Base-by-base conservation (phyloP, 768 basidiomycete genomes). In the Hygrocybe punicea region DNA sequence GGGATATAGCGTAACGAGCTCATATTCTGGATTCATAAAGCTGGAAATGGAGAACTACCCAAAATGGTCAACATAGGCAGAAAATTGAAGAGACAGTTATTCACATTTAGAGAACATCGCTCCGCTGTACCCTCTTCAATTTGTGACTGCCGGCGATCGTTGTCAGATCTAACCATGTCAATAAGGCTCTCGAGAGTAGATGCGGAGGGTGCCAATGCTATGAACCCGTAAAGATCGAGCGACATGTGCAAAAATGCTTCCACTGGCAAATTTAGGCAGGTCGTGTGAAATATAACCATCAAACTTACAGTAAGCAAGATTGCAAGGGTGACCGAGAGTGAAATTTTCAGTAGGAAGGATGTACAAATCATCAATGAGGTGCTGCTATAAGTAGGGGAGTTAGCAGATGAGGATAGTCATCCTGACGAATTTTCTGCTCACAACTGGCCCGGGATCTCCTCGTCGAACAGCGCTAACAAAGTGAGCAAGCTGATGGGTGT, bases 281-380 rank as follows among this genome's bases (percentile, higher is more conserved):
- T 49, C 35, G 33, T 19, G 33, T 45, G 49, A 17, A 39, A 44
- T 44, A 36, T 23, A 21, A 58, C 37, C 42, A 45, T 55, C n/a
- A 60, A 49, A 61, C 63, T 60, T 62, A 58, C 58, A 56, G 39
- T 45, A 54, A 56, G 58, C 25, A 33, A 65, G 62, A 47, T 66
- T 65, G 50, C 58, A 63, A 19, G 56, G 53, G 17, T 59, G 37
- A 47, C 62, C 54, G 51, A 65, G 48, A 25, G 37, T 21, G 58
- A 65, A 66, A 5, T 47, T 37, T 21, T n/a, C 42, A 35, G 49
- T 52, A 39, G 52, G 59, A 54, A 56, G 56, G 21, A 62, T 56
- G 24, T 33, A 7, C 58, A 65, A 55, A 14, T 46, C 53, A 29
- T 51, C 25, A 33, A 63, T 53, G 29, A 62, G 2, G 36, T 51